Evolutionary conservation across 2,329 filamentous ascomycete species (phyloP).

Genomic region (Periconia digitata): DNA sequence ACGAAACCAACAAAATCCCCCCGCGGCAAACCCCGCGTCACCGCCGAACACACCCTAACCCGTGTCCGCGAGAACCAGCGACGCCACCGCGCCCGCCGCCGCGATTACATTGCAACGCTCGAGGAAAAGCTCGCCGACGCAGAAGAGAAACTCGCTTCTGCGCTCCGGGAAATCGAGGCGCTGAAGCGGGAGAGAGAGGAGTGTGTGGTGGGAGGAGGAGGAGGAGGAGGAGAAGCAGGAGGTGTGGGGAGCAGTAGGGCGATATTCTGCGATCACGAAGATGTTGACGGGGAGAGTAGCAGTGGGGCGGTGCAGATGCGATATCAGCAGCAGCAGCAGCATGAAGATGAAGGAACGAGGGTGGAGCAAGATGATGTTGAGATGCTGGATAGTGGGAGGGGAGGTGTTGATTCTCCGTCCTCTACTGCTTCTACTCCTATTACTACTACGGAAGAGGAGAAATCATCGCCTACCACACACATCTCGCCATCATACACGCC

Average conservation of each 20-base stretch:
- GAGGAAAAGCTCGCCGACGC: slow-evolving; percentile 38
- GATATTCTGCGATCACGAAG: not conserved
- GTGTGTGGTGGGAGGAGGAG: not conserved
- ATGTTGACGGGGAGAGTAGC: not conserved
- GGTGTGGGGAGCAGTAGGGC: not conserved
- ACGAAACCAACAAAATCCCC: not conserved
- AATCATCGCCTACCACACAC: slow-evolving; percentile 3
- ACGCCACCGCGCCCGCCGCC: slow-evolving; percentile 51
- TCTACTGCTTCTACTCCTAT: too few relatives aligned
- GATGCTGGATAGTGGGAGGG: too few relatives aligned
- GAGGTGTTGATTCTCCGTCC: too few relatives aligned
- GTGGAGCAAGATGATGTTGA: too few relatives aligned
- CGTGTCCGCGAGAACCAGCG: slow-evolving; percentile 57
- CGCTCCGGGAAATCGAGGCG: slow-evolving; percentile 27
- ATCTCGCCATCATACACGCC: slow-evolving; percentile 2
- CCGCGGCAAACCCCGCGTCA: slow-evolving; percentile 23
- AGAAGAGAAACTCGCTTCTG: slow-evolving; percentile 26
- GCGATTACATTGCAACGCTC: slow-evolving; percentile 44
- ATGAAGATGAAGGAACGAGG: too few relatives aligned
- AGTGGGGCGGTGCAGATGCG: not conserved
- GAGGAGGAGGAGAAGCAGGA: too few relatives aligned
- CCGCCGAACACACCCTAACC: slow-evolving; percentile 39
- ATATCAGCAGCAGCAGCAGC: too few relatives aligned
- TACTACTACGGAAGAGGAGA: too few relatives aligned
- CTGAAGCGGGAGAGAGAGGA: slow-evolving; percentile 22